These are phyloP conservation scores for Fusarium tjaetaba DNA, from an alignment of 2,329 filamentous ascomycete species.

Conservation along the genomic window DNA sequence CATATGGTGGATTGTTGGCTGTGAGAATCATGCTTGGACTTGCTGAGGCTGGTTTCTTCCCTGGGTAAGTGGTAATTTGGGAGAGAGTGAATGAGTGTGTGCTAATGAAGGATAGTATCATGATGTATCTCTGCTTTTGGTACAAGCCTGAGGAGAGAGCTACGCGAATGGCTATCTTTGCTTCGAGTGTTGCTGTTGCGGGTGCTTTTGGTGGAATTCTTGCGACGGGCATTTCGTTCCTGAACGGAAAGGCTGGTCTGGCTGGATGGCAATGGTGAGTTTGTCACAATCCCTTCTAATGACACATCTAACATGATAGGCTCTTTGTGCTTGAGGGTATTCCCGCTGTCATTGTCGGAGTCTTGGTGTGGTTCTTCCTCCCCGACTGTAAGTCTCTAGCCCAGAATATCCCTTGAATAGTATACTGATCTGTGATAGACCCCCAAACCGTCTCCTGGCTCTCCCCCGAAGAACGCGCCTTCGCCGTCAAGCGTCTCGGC, in stretches of 20 bases:
- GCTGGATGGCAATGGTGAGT: slow-evolving; percentile 61
- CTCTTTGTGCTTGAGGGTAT: slow-evolving; percentile 67
- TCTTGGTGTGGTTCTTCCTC: slow-evolving; percentile 47
- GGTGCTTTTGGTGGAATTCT: slow-evolving; percentile 70
- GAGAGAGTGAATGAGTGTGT: not conserved
- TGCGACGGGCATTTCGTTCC: slow-evolving; percentile 60
- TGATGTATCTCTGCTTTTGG: slow-evolving; percentile 71
- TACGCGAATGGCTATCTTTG: slow-evolving; percentile 68
- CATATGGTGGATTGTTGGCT: slow-evolving; percentile 58
- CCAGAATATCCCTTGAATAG: too few relatives aligned
- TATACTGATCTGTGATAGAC: not conserved
- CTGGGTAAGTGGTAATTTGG: slow-evolving; percentile 42
- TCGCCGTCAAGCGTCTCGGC: slow-evolving; percentile 49
- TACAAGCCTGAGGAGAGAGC: slow-evolving; percentile 69
- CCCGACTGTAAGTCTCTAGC: slow-evolving; percentile 42
- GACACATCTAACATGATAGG: slow-evolving; percentile 50
- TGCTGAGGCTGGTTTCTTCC: slow-evolving; percentile 63
- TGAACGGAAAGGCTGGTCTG: slow-evolving; percentile 58
- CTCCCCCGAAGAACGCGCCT: slow-evolving; percentile 47
- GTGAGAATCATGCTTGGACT: slow-evolving; percentile 62
- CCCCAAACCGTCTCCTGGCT: slow-evolving; percentile 49
- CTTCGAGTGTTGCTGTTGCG: slow-evolving; percentile 65
- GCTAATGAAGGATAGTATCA: slow-evolving; percentile 45
- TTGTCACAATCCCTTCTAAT: fast-evolving
- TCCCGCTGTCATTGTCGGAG: slow-evolving; percentile 43